Percentiles rank a stretch among this genome's conserved stretches.
Conservation (phyloP, 495 filamentous ascomycete genomes). For the Penicillium fimorum region DNA sequence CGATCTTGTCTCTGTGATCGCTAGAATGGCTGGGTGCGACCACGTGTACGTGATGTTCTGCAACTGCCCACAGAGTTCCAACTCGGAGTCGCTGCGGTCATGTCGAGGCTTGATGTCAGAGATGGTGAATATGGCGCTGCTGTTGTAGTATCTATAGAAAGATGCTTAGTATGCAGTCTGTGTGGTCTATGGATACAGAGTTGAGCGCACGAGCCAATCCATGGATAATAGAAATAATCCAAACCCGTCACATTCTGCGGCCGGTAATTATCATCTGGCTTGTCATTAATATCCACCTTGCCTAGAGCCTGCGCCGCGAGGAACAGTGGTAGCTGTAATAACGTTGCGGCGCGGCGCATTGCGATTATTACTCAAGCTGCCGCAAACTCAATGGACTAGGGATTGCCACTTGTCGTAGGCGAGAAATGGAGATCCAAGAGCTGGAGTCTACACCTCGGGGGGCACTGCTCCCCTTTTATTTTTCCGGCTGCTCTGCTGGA, state of each 20-base stretch:
- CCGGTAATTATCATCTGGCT: background rate
- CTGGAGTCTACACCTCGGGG: background rate
- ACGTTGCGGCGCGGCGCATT: background rate
- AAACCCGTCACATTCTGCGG: background rate
- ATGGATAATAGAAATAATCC: constrained; percentile 1
- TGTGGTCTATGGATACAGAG: background rate
- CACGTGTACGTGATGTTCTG: background rate
- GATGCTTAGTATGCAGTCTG: background rate
- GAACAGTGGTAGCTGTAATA: background rate
- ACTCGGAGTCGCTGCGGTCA: background rate
- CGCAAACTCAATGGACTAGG: background rate
- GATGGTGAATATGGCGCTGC: background rate
- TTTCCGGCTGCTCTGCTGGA: background rate
- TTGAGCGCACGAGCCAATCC: constrained; percentile 1
- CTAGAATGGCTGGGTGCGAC: background rate
- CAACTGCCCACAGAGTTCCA: background rate
- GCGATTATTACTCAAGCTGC: background rate
- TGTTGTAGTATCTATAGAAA: constrained; percentile 1
- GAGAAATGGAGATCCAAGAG: background rate
- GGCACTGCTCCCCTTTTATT: background rate
- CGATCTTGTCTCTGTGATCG: background rate
- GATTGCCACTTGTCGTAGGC: background rate
- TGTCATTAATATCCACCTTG: background rate
- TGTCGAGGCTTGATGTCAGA: background rate
- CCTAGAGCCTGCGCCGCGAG: background rate